phyloP scores from a whole-genome alignment of 23 red algal genomes.

The Gracilaria gracilis region DNA sequence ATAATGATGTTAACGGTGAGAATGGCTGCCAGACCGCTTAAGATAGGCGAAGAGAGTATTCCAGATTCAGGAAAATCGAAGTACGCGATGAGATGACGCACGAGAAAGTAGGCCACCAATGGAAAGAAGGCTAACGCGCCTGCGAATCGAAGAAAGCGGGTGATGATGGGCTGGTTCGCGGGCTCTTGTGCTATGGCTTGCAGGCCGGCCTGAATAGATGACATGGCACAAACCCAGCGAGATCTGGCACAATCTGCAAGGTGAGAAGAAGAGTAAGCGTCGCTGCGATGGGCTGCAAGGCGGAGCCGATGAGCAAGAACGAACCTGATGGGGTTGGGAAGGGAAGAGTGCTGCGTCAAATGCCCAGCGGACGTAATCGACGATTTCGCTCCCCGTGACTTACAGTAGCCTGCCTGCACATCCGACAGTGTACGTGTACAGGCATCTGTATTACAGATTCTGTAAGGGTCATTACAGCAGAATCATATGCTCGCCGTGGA shows the following conservation, averaged over 20 bases:
- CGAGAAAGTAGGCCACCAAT: conserved; percentile 40
- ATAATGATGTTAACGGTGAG: conserved; percentile 64
- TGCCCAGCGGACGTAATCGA: too few relatives aligned
- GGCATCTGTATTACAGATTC: too few relatives aligned
- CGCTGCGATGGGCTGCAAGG: neutral
- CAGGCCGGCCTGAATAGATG: conserved; percentile 48
- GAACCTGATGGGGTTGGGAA: too few relatives aligned
- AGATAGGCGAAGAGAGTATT: conserved; percentile 43
- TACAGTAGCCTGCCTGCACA: too few relatives aligned
- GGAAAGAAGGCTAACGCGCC: conserved; percentile 56
- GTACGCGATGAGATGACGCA: conserved; percentile 22
- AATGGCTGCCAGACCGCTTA: conserved; percentile 44
- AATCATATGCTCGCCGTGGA: too few relatives aligned
- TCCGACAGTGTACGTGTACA: too few relatives aligned
- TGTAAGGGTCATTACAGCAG: too few relatives aligned
- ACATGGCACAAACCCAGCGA: conserved; percentile 31
- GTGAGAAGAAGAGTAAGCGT: neutral
- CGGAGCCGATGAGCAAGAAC: neutral
- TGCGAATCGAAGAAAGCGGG: conserved; percentile 58
- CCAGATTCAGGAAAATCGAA: neutral
- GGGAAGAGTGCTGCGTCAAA: too few relatives aligned
- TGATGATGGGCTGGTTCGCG: conserved; percentile 48
- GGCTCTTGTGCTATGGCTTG: conserved; percentile 64
- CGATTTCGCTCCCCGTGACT: too few relatives aligned
- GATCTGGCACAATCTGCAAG: too few relatives aligned